Evolutionary conservation across 345 rosid species (phyloP), one percentile per base, ranked within the genome.

Genomic region (Moricandia moricandioides): DNA sequence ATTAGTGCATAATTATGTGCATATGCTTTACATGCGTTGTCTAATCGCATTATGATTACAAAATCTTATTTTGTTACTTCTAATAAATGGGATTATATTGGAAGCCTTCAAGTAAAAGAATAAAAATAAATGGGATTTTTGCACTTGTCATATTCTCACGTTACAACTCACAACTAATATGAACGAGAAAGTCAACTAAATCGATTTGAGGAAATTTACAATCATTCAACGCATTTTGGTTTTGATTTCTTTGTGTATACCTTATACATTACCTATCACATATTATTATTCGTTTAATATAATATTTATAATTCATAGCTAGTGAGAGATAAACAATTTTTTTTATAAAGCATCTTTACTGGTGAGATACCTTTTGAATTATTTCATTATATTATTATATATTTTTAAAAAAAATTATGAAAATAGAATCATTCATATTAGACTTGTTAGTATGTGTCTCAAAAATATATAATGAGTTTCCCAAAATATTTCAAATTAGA

Each of bases 151-250:
- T 11, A n/a, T 40, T 10, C n/a, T 35, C 40, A 35, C 13, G 52
- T 8, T 10, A 35, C 39, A 49, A 16, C 54, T 21, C 54, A 62
- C 69, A 72, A 21, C 24, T 21, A 29, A 39, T 17, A n/a, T 54
- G 9, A 54, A 39, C n/a, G 14, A 65, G 63, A 64, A 27, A 29
- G 47, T 73, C 77, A 65, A 65, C 71, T 65, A 35, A 26, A 39
- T 11, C 52, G 61, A 21, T 21, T 21, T 13, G 40, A 52, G 11
- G 7, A 62, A 52, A 34, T 13, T 21, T 7, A 49, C 31, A 21
- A 49, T 6, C 9, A 49, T 18, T 31, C 21, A 3, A 18, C 43
- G 21, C 34, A 40, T 24, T 39, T 40, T 21, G 10, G 7, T 4
- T 14, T 62, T 62, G 66, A 34, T 17, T 16, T 31, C 3, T 59